These are phyloP conservation scores for Spongospora subterranea DNA, from an alignment of 208 protist species.

Conservation along the genomic window DNA sequence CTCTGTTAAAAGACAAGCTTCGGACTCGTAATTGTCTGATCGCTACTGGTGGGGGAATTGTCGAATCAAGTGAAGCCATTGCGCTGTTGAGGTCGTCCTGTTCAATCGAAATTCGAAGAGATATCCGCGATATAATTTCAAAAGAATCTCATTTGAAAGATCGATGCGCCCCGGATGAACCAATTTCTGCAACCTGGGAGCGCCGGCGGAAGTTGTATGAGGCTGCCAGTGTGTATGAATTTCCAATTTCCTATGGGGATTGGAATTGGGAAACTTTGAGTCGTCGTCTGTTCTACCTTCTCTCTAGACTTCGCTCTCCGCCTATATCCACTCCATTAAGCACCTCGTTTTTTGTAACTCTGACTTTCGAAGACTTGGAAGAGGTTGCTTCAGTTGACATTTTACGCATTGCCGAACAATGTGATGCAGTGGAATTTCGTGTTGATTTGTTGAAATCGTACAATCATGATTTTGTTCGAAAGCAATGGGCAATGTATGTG, in stretches of 20 bases:
- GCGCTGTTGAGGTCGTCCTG: not conserved
- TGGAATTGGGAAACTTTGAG: not conserved
- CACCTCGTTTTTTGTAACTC: not conserved
- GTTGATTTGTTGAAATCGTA: not conserved
- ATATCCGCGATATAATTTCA: not conserved
- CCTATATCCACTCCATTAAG: not conserved
- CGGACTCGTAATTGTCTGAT: not conserved
- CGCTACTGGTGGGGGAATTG: conserved; percentile 20
- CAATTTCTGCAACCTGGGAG: not conserved
- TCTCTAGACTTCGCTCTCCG: not conserved
- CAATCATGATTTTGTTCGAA: conserved; percentile 1
- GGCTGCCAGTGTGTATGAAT: not conserved
- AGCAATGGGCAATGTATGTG: not conserved
- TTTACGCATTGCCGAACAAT: not conserved
- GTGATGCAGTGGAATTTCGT: not conserved
- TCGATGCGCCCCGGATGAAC: not conserved
- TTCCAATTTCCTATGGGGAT: not conserved
- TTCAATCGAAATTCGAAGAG: conserved; percentile 7
- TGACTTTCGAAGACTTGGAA: not conserved
- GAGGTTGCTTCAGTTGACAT: not conserved
- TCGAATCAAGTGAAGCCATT: conserved; percentile 15
- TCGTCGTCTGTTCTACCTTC: not conserved
- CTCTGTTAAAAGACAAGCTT: not conserved
- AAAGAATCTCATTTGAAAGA: not conserved
- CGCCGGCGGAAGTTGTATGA: not conserved